These are phyloP conservation scores for Leishmania lainsoni DNA, from an alignment of 208 protist genomes.

Conservation along the genomic window DNA sequence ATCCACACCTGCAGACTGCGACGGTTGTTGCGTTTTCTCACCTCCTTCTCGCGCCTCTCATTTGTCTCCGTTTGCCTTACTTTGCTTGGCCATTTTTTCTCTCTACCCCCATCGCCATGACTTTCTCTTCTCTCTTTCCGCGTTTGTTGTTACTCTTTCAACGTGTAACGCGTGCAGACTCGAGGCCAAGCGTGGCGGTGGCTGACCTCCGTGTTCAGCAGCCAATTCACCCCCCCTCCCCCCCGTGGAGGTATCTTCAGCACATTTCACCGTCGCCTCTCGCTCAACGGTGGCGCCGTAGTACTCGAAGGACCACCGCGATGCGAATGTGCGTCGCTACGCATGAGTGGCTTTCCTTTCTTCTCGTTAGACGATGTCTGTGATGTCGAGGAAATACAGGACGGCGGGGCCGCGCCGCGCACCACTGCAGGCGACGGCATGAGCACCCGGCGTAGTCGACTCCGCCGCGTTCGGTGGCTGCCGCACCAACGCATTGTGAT, in stretches of 20 bases:
- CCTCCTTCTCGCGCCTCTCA: not conserved
- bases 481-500: constrained; percentile 23
- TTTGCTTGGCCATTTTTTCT: not conserved
- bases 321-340: not conserved
- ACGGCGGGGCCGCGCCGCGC: not conserved
- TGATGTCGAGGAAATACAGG: constrained; percentile 18
- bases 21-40: not conserved
- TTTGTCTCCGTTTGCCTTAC: not conserved
- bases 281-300: not conserved
- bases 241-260: not conserved
- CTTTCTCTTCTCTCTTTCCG: not conserved
- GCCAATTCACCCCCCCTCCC: not conserved
- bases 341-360: constrained; percentile 22
- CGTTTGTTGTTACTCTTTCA: not conserved
- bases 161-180: not conserved
- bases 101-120: not conserved
- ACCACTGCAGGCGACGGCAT: not conserved
- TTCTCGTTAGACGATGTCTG: constrained; percentile 27
- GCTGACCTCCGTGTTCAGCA: not conserved
- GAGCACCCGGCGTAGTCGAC: constrained; percentile 28
- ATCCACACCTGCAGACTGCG: not conserved
- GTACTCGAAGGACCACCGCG: not conserved
- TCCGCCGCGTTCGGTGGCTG: constrained; percentile 40
- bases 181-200: not conserved
- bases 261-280: not conserved